Base-by-base conservation (phyloP, 2,329 filamentous ascomycete genomes). In the Clarireedia hainanense region DNA sequence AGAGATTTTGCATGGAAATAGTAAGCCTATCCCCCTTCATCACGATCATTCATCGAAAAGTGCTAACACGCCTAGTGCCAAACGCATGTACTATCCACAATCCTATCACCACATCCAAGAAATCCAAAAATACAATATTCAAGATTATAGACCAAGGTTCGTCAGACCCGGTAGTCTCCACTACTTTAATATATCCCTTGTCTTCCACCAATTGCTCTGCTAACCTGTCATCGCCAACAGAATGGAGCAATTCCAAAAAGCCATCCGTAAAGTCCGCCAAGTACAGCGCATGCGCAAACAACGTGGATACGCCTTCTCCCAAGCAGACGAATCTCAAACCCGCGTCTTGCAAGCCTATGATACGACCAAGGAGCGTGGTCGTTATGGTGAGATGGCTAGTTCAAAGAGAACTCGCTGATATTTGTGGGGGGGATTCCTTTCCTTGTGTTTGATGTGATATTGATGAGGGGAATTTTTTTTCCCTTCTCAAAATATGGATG, bases 231-330 rank as follows among this genome's bases (percentile, higher is more conserved):
- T 42, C 14, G 4, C 20, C 7, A 26, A 59, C 61, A 92, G 89
- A 68, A 99, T 99, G 94, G 94, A 99, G 69, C 94, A 99, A 74
- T 99, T 99, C 78, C 94, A 99, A 75, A 99, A 99, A 74, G 94
- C 94, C 23, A 97, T 99, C 68, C 88, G 94, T 67, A 99, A 99
- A 75, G 94, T 99, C 52, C 84, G 94, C 51, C 94, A 99, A 73
- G 94, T 97, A 42, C 94, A 97, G 75, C 88, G 94, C 61, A 99
- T 97, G 94, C 90, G 94, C 70, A 99, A 99, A 75, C 94, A 99
- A 75, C 88, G 94, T 68, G 94, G 94, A 36, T 99, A 99, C 69
- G 94, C 94, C 60, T 99, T 99, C 74, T 96, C 90, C 65, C 91
- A 96, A 73, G 95, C 92, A 57, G 94, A 99, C 70, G 94, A 99